Evolutionary conservation across 495 filamentous ascomycete genomes (phyloP), one percentile per base, ranked within the genome.

Genomic region (Aspergillus conjunctus): DNA sequence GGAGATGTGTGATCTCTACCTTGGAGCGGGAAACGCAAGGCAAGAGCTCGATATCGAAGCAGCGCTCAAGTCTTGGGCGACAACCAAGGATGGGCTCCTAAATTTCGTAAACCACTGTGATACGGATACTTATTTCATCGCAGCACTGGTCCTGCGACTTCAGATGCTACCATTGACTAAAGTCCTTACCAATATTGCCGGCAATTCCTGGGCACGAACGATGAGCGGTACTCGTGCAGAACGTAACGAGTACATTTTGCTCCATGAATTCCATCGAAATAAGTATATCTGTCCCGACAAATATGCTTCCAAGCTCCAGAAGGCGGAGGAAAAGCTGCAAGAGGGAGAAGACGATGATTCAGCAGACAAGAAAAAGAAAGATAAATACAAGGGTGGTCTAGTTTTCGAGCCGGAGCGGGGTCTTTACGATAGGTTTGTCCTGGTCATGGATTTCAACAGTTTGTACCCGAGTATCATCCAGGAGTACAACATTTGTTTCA

Each of bases 371-470:
- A 98, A 96, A 73, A 98, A 97, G 82, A 98, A 97, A 71, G 94
- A 98, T 73, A 98, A 98, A 72, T 98, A 88, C 77, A 97, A 98
- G 76, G 94, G 94, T 68, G 94, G 94, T 79, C 83, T 98, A 44
- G 94, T 98, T 59, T 98, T 98, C 66, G 94, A 98, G 69, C 94
- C 94, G 14, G 93, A 98, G 73, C 97, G 91, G 71, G 94, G 95
- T 9, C 82, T 98, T 22, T 98, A 98, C 68, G 95, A 98, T 79
- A 93, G 91, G 73, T 96, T 93, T 67, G 87, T 98, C 31, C 83
- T 98, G 20, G 94, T 98, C 71, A 98, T 98, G 94, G 94, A 98
- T 78, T 98, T 98, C 79, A 98, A 98, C 83, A 96, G 92, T 73
- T 79, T 98, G 66, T 98, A 98, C 68, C 94, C 94, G 14, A 97